Evolutionary conservation across 306 rosid species (phyloP).

Genomic region (Erythrophleum fordii): DNA sequence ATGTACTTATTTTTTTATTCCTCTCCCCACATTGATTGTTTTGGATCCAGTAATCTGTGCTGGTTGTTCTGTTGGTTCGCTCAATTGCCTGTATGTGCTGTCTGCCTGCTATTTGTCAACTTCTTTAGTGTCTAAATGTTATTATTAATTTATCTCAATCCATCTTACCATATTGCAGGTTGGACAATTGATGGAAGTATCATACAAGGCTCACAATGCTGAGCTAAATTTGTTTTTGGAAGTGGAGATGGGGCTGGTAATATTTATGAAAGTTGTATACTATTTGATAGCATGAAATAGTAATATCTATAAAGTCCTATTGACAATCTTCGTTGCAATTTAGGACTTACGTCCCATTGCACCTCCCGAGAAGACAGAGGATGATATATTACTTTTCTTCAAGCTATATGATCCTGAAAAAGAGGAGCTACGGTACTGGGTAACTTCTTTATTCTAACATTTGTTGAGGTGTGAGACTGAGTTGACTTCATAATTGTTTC

Average conservation of each 20-base stretch:
- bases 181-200: conserved; percentile 54
- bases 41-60: conserved; percentile 16
- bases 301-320: not conserved
- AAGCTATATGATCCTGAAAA: conserved; percentile 61
- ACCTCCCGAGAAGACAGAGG: conserved; percentile 54
- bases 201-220: conserved; percentile 52
- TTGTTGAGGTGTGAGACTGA: not conserved
- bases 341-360: conserved; percentile 48
- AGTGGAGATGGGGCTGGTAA: conserved; percentile 51
- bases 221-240: conserved; percentile 54
- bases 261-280: conserved; percentile 14
- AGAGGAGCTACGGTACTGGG: conserved; percentile 53
- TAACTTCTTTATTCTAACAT: conserved; percentile 15
- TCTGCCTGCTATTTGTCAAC: not conserved
- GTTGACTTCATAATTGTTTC: conserved; percentile 27
- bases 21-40: not conserved
- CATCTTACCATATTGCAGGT: conserved; percentile 43
- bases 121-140: conserved; percentile 26
- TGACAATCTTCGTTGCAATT: conserved; percentile 37
- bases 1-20: conserved; percentile 4
- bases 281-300: conserved; percentile 6
- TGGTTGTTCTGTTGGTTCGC: not conserved
- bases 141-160: conserved; percentile 12
- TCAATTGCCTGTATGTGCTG: conserved; percentile 6
- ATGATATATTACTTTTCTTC: conserved; percentile 57